These are phyloP conservation scores for Apostasia ramifera DNA, from an alignment of 106 monocot species.

Conservation along the genomic window DNA sequence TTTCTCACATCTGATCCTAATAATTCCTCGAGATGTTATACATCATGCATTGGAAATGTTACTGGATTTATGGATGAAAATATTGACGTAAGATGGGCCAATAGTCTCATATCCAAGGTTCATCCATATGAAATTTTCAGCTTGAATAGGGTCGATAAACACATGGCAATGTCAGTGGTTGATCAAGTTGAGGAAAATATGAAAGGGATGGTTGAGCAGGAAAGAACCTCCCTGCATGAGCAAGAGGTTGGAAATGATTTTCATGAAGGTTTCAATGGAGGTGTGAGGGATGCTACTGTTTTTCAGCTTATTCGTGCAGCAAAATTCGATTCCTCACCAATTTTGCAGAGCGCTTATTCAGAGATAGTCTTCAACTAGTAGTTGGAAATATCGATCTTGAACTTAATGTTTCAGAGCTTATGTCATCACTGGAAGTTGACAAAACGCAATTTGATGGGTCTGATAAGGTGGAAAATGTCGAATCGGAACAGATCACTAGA, in stretches of 20 bases:
- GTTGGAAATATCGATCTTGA: neutral
- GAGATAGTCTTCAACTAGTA: neutral
- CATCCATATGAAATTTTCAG: slow-evolving; percentile 67
- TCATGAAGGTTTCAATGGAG: slow-evolving; percentile 22
- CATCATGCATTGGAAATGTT: slow-evolving; percentile 71
- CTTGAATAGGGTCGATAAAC: slow-evolving; percentile 36
- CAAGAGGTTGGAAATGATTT: slow-evolving; percentile 23
- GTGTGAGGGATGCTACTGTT: slow-evolving; percentile 23
- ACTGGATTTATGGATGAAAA: slow-evolving; percentile 53
- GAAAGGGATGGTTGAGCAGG: slow-evolving; percentile 23
- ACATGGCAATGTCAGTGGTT: slow-evolving; percentile 5
- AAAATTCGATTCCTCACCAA: slow-evolving; percentile 39
- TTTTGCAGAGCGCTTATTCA: slow-evolving; percentile 11
- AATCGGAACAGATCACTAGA: slow-evolving; percentile 8
- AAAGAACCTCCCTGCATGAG: slow-evolving; percentile 16
- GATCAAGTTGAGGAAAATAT: slow-evolving; percentile 25
- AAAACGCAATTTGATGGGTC: neutral
- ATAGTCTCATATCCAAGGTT: slow-evolving; percentile 72
- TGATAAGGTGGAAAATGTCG: neutral
- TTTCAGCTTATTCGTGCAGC: slow-evolving; percentile 25
- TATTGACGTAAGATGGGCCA: slow-evolving; percentile 87
- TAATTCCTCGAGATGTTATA: slow-evolving; percentile 24
- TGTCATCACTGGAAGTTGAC: neutral
- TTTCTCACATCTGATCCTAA: neutral
- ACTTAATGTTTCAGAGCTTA: neutral